These are phyloP conservation scores for Exophiala aquamarina DNA, from an alignment of 2,329 filamentous ascomycete genomes.

Conservation along the genomic window DNA sequence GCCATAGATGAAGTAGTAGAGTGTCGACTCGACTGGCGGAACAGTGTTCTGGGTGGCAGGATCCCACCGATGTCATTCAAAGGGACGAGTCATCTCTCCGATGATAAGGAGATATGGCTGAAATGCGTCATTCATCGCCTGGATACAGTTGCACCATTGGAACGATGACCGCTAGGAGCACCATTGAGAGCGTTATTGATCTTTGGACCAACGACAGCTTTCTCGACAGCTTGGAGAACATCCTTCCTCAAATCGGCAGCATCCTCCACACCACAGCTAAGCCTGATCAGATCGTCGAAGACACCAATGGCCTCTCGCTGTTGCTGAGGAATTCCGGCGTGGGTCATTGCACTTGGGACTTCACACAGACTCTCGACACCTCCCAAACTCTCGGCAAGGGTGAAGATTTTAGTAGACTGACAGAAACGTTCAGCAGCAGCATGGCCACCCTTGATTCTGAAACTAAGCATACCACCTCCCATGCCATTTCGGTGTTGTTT, in stretches of 20 bases:
- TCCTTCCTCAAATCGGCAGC: slow-evolving; percentile 79
- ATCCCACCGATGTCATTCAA: not conserved
- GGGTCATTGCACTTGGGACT: slow-evolving; percentile 93
- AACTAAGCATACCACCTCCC: slow-evolving; percentile 96
- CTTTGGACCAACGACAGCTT: slow-evolving; percentile 61
- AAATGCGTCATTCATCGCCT: slow-evolving; percentile 1
- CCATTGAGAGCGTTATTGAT: slow-evolving; percentile 40
- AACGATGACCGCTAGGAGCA: not conserved
- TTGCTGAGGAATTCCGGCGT: slow-evolving; percentile 88
- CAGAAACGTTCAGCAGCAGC: slow-evolving; percentile 89
- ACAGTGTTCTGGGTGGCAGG: no score
- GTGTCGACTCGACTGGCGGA: no score
- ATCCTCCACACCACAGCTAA: slow-evolving; percentile 95
- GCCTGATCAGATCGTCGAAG: slow-evolving; percentile 87
- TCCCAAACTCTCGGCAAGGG: slow-evolving; percentile 86
- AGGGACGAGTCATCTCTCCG: not conserved
- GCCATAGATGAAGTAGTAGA: no score
- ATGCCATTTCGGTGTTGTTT: slow-evolving; percentile 93
- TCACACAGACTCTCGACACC: slow-evolving; percentile 91
- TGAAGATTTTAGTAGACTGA: slow-evolving; percentile 84
- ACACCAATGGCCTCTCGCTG: slow-evolving; percentile 91
- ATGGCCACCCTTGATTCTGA: slow-evolving; percentile 86
- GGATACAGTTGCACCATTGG: slow-evolving; percentile 4
- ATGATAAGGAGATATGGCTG: no score
- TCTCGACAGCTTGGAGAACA: slow-evolving; percentile 78